These are phyloP conservation scores for Exobasidium rhododendri DNA, from an alignment of 1,284 basidiomycete species.

Conservation along the genomic window DNA sequence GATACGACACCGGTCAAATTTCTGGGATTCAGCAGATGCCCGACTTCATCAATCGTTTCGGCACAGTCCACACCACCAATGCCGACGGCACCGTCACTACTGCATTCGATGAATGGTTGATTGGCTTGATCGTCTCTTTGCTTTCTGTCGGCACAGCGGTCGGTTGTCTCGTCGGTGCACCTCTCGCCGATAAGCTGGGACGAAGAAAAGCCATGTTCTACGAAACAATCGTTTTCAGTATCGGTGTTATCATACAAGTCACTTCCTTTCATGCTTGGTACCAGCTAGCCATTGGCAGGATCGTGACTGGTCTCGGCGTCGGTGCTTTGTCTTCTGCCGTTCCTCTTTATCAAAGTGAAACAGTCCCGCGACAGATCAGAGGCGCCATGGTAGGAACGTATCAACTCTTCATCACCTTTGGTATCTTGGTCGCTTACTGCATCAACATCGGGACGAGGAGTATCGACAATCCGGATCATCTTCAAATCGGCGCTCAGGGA, in stretches of 20 bases:
- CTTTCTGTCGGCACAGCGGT: constrained; percentile 58
- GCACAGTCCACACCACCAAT: constrained; percentile 11
- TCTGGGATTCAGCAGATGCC: constrained; percentile 72
- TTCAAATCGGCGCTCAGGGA: too few relatives aligned
- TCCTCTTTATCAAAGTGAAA: constrained; percentile 72
- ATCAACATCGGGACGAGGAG: constrained; percentile 47
- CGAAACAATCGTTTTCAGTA: constrained; percentile 66
- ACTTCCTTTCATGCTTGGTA: constrained; percentile 51
- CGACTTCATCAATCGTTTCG: constrained; percentile 62
- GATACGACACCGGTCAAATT: constrained; percentile 74
- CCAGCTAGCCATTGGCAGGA: constrained; percentile 63
- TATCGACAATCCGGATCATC: too few relatives aligned
- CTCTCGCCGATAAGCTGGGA: constrained; percentile 65
- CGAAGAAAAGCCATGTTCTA: constrained; percentile 68
- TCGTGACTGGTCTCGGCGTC: constrained; percentile 60
- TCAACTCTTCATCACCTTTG: constrained; percentile 68
- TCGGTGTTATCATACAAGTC: constrained; percentile 66
- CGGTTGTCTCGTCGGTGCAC: constrained; percentile 49
- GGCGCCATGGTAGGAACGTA: constrained; percentile 64
- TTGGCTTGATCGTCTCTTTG: constrained; percentile 67
- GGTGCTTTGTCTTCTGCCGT: constrained; percentile 66
- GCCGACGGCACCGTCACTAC: constrained; percentile 2
- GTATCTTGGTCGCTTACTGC: constrained; percentile 70
- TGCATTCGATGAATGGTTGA: constrained; percentile 46
- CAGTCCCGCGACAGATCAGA: constrained; percentile 71